Base-by-base conservation (phyloP, 768 basidiomycete genomes). In the Dacryopinax primogenitus region DNA sequence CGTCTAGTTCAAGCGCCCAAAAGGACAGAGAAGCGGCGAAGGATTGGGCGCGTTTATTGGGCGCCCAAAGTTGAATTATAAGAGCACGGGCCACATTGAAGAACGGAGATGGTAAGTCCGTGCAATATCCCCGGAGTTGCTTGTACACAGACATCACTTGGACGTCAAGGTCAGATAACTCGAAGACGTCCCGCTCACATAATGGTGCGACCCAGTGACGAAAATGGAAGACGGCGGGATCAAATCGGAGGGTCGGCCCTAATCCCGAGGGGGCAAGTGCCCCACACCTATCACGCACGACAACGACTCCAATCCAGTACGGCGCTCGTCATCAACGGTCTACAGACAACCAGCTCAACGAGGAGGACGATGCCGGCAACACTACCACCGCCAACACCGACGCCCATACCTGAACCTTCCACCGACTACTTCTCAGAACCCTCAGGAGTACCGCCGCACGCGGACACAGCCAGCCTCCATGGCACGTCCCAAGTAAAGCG, bases 291-390 rank as follows among this genome's bases (percentile, higher is more conserved):
- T 58, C 51, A 13, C 11, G 11, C 30, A 28, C 15, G 23, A 58
- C 51, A 58, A 26, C 51, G 21, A 7, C 51, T 30, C 32, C 51
- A 58, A 13, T 11, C 13, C 26, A 11, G 30, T 32, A 39, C 51
- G 15, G 41, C 41, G 23, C 9, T 58, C 26, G 30, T 58, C 51
- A 58, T 58, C 51, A 58, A 58, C 51, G 51, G 26, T 30, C 51
- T 23, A 58, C 51, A 58, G 2, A 13, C 26, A 11, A 58, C 51
- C 9, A 32, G 30, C 30, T 28, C 13, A 30, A 58, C 51, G 51
- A 58, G 13, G 51, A 58, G 26, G 51, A 58, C 51, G 51, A 58
- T 58, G 51, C 51, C 51, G 15, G 51, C 51, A 58, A 58, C 51
- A 6, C 51, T 58, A 13, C 51, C 51, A 30, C 51, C 51, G 15